Conservation (phyloP, 495 filamentous ascomycete species). For the Podospora pseudopauciseta region DNA sequence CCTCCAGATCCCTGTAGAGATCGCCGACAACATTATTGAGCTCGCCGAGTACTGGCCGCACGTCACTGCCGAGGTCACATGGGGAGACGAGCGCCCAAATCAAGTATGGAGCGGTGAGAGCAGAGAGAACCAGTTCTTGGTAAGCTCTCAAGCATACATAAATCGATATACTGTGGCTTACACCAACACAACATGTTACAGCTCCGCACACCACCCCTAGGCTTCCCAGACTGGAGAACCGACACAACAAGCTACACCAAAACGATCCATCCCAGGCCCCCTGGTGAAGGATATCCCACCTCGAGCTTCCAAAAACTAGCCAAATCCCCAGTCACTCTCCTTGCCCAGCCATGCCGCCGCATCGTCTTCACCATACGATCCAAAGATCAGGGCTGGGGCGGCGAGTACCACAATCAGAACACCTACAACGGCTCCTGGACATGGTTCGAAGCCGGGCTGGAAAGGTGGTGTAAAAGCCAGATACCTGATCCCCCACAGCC, state of each 20-base stretch:
- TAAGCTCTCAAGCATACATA: slow-evolving; percentile 11
- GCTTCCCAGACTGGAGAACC: slow-evolving; percentile 12
- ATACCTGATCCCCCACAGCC: neutral
- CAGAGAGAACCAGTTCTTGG: slow-evolving; percentile 39
- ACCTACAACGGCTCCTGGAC: slow-evolving; percentile 60
- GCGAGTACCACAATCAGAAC: slow-evolving; percentile 30
- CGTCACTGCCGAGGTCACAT: slow-evolving; percentile 33
- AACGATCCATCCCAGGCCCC: slow-evolving; percentile 8
- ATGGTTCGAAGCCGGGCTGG: slow-evolving; percentile 66
- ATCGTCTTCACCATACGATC: slow-evolving; percentile 64
- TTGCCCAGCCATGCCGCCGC: slow-evolving; percentile 48
- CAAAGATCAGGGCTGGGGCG: slow-evolving; percentile 65
- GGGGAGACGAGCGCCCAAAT: slow-evolving; percentile 12
- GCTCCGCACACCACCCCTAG: slow-evolving; percentile 44
- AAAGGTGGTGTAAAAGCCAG: slow-evolving; percentile 37
- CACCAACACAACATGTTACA: slow-evolving; percentile 10
- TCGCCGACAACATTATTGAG: slow-evolving; percentile 66
- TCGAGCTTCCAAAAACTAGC: slow-evolving; percentile 33
- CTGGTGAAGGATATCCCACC: slow-evolving; percentile 29
- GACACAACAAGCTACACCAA: neutral
- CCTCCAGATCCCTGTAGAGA: slow-evolving; percentile 53
- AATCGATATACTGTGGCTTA: too few relatives aligned
- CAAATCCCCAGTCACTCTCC: slow-evolving; percentile 27
- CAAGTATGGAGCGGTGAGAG: slow-evolving; percentile 9
- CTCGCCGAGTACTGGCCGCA: slow-evolving; percentile 69